Evolutionary conservation across 192 early-diverging fungal genomes (phyloP).

Genomic region (Podila horticola): DNA sequence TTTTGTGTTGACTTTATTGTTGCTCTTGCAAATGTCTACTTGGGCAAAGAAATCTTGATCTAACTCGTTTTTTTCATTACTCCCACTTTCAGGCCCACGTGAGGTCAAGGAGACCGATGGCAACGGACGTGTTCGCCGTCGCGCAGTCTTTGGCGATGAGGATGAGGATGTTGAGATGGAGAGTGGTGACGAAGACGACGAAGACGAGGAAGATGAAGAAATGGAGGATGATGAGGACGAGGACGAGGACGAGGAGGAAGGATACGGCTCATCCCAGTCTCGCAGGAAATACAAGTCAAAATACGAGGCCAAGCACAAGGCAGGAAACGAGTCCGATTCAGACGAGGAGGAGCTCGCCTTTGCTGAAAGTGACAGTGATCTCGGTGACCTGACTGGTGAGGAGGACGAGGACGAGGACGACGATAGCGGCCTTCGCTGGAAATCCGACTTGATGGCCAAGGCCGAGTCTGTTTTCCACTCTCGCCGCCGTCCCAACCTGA

Average conservation of each 20-base stretch:
- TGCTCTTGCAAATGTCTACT: not conserved
- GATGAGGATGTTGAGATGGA: conserved; percentile 62
- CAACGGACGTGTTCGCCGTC: conserved; percentile 61
- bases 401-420: conserved; percentile 55
- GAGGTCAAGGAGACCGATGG: conserved; percentile 43
- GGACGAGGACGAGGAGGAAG: conserved; percentile 40
- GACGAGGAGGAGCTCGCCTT: conserved; percentile 61
- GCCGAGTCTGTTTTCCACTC: conserved; percentile 65
- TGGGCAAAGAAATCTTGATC: no score
- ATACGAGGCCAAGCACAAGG: conserved; percentile 43
- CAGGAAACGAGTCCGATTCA: conserved; percentile 52
- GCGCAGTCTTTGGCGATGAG: conserved; percentile 72
- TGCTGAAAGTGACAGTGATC: conserved; percentile 82
- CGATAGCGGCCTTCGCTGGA: conserved; percentile 73
- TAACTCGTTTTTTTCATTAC: not conserved
- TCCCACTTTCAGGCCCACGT: conserved; percentile 19
- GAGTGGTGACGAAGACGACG: conserved; percentile 53
- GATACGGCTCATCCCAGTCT: conserved; percentile 36
- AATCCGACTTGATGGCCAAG: conserved; percentile 71
- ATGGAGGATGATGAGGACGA: conserved; percentile 52
- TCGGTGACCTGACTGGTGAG: conserved; percentile 57
- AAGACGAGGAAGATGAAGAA: conserved; percentile 56
- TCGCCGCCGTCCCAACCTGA: conserved; percentile 79
- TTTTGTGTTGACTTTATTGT: not conserved
- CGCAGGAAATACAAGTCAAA: conserved; percentile 51